Evolutionary conservation across 176 grass and related monocot genomes (phyloP).

Genomic region (Musa troglodytarum): DNA sequence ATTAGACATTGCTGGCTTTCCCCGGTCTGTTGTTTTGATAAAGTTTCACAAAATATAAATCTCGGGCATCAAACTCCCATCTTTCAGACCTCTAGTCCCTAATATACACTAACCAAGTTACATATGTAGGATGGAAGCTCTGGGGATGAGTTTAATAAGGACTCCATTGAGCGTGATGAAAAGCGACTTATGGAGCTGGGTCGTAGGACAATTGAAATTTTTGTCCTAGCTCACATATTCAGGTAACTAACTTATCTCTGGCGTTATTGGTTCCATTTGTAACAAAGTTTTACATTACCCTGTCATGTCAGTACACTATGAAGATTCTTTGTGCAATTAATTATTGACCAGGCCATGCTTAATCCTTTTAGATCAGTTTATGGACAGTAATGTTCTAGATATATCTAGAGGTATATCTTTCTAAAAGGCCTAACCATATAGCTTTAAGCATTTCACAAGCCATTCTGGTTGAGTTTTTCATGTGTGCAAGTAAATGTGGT

Average conservation of each 20-base stretch:
- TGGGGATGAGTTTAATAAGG: slow-evolving; percentile 75
- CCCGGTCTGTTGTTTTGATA: no score
- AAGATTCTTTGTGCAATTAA: not conserved
- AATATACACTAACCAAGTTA: not conserved
- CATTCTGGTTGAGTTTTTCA: no score
- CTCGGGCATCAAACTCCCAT: not conserved
- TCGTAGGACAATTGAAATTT: slow-evolving; percentile 79
- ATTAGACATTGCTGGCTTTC: no score
- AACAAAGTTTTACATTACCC: slow-evolving; percentile 7
- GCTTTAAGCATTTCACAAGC: no score
- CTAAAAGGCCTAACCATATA: no score
- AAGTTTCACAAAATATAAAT: no score
- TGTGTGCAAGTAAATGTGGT: no score
- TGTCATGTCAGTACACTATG: not conserved
- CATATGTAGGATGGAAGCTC: slow-evolving; percentile 55
- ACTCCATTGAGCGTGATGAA: slow-evolving; percentile 89
- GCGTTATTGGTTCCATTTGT: not conserved
- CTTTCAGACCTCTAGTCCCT: not conserved
- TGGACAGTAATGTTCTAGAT: not conserved
- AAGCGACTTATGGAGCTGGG: slow-evolving; percentile 83
- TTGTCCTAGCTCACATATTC: slow-evolving; percentile 83
- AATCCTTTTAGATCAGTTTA: not conserved
- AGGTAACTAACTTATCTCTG: slow-evolving; percentile 35
- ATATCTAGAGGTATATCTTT: not conserved
- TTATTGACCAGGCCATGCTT: not conserved